Evolutionary conservation across 441 rosid genomes (phyloP).

Genomic region (Jatropha podagrica): DNA sequence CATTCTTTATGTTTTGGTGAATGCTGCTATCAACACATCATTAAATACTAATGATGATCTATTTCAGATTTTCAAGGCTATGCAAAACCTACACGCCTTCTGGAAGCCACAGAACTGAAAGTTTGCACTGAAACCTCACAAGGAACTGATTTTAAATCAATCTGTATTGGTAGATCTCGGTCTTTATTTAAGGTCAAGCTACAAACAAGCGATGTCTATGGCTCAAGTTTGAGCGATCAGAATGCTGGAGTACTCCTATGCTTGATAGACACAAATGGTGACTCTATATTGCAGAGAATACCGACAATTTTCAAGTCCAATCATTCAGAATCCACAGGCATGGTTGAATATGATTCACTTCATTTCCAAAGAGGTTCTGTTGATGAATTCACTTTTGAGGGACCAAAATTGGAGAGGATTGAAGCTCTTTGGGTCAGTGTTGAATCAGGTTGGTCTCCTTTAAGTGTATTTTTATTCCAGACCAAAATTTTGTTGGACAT

Average conservation of each 20-base stretch:
- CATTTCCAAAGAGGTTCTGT: slow-evolving; percentile 69
- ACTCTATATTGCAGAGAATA: slow-evolving; percentile 65
- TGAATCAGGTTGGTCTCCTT: slow-evolving; percentile 63
- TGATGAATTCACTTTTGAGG: slow-evolving; percentile 68
- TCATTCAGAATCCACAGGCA: slow-evolving; percentile 30
- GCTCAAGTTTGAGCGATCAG: slow-evolving; percentile 59
- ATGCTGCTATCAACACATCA: neutral
- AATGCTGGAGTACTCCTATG: slow-evolving; percentile 66
- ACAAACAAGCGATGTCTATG: slow-evolving; percentile 60
- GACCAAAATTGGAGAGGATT: slow-evolving; percentile 50
- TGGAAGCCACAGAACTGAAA: slow-evolving; percentile 52
- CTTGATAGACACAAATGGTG: slow-evolving; percentile 64
- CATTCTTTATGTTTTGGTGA: neutral
- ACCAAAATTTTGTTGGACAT: neutral
- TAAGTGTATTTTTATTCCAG: neutral
- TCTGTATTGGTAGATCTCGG: slow-evolving; percentile 29
- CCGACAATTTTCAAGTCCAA: slow-evolving; percentile 39
- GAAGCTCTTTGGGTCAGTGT: slow-evolving; percentile 77
- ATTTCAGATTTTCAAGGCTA: slow-evolving; percentile 68
- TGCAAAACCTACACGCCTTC: slow-evolving; percentile 64
- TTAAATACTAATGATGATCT: slow-evolving; percentile 14
- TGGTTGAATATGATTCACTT: slow-evolving; percentile 31
- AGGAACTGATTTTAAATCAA: slow-evolving; percentile 24
- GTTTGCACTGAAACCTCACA: slow-evolving; percentile 29
- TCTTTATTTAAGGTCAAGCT: slow-evolving; percentile 59